phyloP scores from a whole-genome alignment of 73 alveolate genomes.

The Urostyla sp. region DNA sequence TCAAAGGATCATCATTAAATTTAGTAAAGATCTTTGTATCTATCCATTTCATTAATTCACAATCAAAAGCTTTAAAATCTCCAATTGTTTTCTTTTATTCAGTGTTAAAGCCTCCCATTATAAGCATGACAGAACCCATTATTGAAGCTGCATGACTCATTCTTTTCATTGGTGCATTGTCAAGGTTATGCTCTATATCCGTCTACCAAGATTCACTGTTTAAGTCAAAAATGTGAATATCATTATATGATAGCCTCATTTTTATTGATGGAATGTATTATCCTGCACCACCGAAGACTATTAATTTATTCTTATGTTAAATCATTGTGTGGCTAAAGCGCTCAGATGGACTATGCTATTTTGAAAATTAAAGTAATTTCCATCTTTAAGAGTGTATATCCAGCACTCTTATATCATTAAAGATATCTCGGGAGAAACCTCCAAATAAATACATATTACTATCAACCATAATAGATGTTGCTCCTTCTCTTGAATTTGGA shows the following conservation, averaged over 20 bases:
- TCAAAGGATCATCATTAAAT: background rate
- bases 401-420: constrained; percentile 19
- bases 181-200: constrained; percentile 39
- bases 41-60: constrained; percentile 41
- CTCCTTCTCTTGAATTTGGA: constrained; percentile 69
- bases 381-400: constrained; percentile 12
- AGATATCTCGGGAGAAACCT: constrained; percentile 62
- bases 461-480: constrained; percentile 34
- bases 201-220: constrained; percentile 24
- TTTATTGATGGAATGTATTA: constrained; percentile 34
- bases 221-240: constrained; percentile 46
- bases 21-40: background rate
- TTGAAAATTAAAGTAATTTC: constrained; percentile 3
- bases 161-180: constrained; percentile 52
- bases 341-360: background rate
- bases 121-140: constrained; percentile 48
- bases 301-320: constrained; percentile 17
- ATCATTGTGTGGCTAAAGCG: constrained; percentile 59
- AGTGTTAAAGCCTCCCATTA: constrained; percentile 71
- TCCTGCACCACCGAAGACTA: constrained; percentile 71
- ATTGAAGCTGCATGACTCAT: constrained; percentile 41
- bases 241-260: constrained; percentile 57
- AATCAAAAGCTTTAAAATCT: constrained; percentile 60
- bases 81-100: constrained; percentile 46
- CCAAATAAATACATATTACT: constrained; percentile 60